Base-by-base conservation (phyloP, 2,329 filamentous ascomycete genomes). In the Fusarium keratoplasticum region DNA sequence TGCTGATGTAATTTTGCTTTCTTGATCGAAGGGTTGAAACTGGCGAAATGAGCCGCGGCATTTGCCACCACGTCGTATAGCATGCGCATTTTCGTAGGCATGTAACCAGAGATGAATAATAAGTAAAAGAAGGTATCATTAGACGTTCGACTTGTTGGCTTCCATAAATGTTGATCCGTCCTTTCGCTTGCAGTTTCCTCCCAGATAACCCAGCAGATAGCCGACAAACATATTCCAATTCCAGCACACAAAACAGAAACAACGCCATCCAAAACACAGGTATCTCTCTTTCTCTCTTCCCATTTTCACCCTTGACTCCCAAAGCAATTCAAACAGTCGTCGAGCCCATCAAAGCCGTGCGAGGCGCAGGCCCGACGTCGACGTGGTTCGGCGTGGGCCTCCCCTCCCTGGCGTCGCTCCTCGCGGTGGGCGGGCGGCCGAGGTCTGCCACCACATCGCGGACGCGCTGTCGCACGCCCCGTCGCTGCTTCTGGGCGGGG, bases 391-490 rank as follows among this genome's bases (percentile, higher is more conserved):
- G 71, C 38, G 80, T 78, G 54, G 52, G 66, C 65, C 74, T 81
- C 38, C 81, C 81, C 14, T 78, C 78, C 73, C 78, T 80, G 61
- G 75, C 80, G 65, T 82, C 81, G 64, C 81, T 78, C 55, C 79
- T 72, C 31, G 70, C 63, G 14, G 81, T 82, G 2, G 81, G 81
- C 50, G 81, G 81, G 31, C 72, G 77, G 61, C 81, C 81, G 59
- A 82, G 75, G 58, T 82, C 80, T 58, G 79, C 74, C 33, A 82
- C 74, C 60, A 82, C 77, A 54, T 81, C 80, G 67, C 81, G 80
- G 18, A 81, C 80, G 64, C 79, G 79, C 63, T 82, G 78, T 54
- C 80, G 79, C 66, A 81, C 69, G 58, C 79, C 78, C 54, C 79
- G 71, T 35, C 78, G 76, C 27, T 74, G 69, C 44, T 70, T 73